phyloP scores from a whole-genome alignment of 768 basidiomycete species.

The Harrya chromipes region DNA sequence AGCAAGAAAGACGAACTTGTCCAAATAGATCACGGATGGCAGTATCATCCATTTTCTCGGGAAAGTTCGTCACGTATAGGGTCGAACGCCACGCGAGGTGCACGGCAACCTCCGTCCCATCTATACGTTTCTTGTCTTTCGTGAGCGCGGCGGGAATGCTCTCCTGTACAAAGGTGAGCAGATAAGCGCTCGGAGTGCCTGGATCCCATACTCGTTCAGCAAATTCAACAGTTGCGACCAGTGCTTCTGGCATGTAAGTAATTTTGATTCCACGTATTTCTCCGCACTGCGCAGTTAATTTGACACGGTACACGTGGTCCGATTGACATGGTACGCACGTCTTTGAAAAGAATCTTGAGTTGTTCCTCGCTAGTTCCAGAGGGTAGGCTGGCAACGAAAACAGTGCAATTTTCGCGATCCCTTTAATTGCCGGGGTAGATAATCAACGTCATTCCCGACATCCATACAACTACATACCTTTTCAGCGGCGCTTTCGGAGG shows the following conservation, averaged over 20 bases:
- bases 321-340: conserved; percentile 48
- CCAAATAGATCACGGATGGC: conserved; percentile 74
- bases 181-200: neutral
- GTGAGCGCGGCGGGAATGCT: conserved; percentile 84
- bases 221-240: conserved; percentile 91
- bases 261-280: conserved; percentile 81
- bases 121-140: conserved; percentile 89
- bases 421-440: conserved; percentile 37
- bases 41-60: conserved; percentile 76
- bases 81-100: conserved; percentile 94
- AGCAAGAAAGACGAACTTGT: conserved; percentile 46
- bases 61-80: conserved; percentile 94
- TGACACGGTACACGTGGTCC: neutral
- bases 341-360: conserved; percentile 74
- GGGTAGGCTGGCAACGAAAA: conserved; percentile 78
- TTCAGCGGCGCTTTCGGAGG: conserved; percentile 50
- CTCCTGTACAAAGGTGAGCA: conserved; percentile 45
- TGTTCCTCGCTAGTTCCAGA: conserved; percentile 57
- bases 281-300: conserved; percentile 68
- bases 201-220: conserved; percentile 42
- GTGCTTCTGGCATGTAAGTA: conserved; percentile 50
- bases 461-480: conserved; percentile 39
- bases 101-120: conserved; percentile 74
- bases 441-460: neutral
- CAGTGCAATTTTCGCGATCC: conserved; percentile 93